Conservation (phyloP, 768 basidiomycete species). For the Podaxis pistillaris region DNA sequence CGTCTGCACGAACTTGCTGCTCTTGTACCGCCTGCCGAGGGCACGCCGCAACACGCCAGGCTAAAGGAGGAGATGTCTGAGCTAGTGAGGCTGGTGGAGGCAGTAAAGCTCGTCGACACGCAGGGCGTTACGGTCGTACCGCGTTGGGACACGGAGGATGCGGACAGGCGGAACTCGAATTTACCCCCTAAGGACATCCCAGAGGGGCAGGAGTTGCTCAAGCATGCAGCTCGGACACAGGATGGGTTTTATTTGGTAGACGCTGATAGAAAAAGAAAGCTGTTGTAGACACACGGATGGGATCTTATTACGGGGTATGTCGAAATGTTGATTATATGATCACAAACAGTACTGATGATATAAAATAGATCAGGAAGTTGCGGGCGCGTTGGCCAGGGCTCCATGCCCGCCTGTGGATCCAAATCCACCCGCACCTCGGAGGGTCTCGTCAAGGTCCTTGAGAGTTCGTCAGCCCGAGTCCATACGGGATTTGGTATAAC, state of each 20-base stretch:
- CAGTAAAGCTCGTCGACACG: conserved; percentile 65
- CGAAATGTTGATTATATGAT: conserved; percentile 12
- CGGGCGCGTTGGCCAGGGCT: conserved; percentile 33
- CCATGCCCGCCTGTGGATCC: conserved; percentile 92
- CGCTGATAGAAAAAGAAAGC: conserved; percentile 33
- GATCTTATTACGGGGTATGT: background rate
- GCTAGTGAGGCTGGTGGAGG: conserved; percentile 76
- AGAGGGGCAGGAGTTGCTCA: conserved; percentile 45
- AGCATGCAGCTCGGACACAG: conserved; percentile 46
- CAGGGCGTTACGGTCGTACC: conserved; percentile 29
- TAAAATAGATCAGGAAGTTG: conserved; percentile 11
- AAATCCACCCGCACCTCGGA: conserved; percentile 84
- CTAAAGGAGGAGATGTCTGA: conserved; percentile 66
- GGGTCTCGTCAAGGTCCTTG: conserved; percentile 82
- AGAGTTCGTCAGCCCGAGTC: conserved; percentile 1
- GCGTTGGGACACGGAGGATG: conserved; percentile 38
- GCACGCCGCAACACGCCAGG: conserved; percentile 47
- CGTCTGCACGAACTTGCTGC: conserved; percentile 75
- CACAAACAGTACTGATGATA: conserved; percentile 6
- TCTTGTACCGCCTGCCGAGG: conserved; percentile 60
- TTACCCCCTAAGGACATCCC: conserved; percentile 19
- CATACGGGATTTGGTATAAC: conserved; percentile 25
- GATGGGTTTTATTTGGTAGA: conserved; percentile 67
- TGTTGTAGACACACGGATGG: conserved; percentile 10
- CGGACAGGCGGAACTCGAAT: conserved; percentile 25